A percentile compares a stretch with the other conserved stretches of the same genome.
Evolutionary conservation across 2,329 filamentous ascomycete genomes (phyloP).

Genomic region (Penicillium psychrosexuale): DNA sequence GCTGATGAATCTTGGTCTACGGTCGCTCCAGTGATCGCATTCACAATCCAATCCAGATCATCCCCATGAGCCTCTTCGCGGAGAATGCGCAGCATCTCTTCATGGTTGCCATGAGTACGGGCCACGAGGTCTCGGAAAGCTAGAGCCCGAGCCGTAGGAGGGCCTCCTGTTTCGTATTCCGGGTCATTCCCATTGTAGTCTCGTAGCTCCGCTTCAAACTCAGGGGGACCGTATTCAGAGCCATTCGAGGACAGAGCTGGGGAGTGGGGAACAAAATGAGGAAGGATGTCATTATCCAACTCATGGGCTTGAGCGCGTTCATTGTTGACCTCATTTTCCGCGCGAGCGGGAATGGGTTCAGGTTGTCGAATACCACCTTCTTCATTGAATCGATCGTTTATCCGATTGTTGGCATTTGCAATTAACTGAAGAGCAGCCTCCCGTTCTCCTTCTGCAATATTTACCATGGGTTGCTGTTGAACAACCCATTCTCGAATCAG

Average conservation of each 20-base stretch:
- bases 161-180: background rate
- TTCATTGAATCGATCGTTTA: conserved; percentile 29
- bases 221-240: conserved; percentile 17
- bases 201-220: conserved; percentile 4
- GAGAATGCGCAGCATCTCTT: conserved; percentile 60
- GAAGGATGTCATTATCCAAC: conserved; percentile 3
- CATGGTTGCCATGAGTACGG: conserved; percentile 58
- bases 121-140: conserved; percentile 56
- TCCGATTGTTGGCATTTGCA: conserved; percentile 28
- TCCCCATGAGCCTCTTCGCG: conserved; percentile 59
- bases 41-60: conserved; percentile 59
- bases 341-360: conserved; percentile 8
- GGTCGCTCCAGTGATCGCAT: conserved; percentile 46
- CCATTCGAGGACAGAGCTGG: conserved; percentile 16
- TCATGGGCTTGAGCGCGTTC: conserved; percentile 10
- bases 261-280: conserved; percentile 12
- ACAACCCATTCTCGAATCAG: conserved; percentile 96
- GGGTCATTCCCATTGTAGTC: background rate
- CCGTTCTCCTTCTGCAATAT: conserved; percentile 62
- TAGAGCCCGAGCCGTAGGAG: conserved; percentile 37
- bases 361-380: conserved; percentile 12
- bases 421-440: conserved; percentile 51
- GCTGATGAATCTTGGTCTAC: background rate
- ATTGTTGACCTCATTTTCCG: conserved; percentile 5
- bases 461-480: conserved; percentile 91